Conservation (phyloP, 2,329 filamentous ascomycete genomes). For the Lachnum nothofagi region DNA sequence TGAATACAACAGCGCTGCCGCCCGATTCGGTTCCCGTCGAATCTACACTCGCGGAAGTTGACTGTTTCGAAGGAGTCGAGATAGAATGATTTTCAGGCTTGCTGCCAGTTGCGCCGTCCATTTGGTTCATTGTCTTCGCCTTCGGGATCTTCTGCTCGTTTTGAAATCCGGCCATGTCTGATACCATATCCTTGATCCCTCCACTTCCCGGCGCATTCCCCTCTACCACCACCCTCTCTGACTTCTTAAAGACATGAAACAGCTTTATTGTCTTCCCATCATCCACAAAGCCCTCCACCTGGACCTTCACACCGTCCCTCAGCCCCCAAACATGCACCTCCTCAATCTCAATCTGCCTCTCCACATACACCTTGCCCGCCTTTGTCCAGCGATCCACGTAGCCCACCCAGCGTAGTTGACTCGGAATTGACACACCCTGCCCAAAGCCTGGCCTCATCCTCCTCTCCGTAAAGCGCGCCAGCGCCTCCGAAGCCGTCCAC, state of each 20-base stretch:
- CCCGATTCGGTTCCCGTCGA: slow-evolving; percentile 44
- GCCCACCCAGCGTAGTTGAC: slow-evolving; percentile 77
- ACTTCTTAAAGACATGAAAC: slow-evolving; percentile 72
- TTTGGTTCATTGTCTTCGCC: slow-evolving; percentile 12
- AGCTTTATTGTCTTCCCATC: slow-evolving; percentile 80
- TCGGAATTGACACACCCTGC: slow-evolving; percentile 84
- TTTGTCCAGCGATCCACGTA: slow-evolving; percentile 86
- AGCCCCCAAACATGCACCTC: slow-evolving; percentile 90
- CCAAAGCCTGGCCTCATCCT: slow-evolving; percentile 89
- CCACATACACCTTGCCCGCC: slow-evolving; percentile 71
- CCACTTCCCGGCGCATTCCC: slow-evolving; percentile 46
- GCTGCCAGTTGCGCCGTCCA: slow-evolving; percentile 6
- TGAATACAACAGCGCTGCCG: slow-evolving; percentile 72
- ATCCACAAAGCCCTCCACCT: slow-evolving; percentile 80
- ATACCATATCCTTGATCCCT: slow-evolving; percentile 48
- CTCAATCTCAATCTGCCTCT: slow-evolving; percentile 75
- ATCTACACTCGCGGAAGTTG: slow-evolving; percentile 28
- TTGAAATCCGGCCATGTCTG: slow-evolving; percentile 44
- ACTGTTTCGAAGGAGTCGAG: neutral
- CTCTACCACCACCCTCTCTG: slow-evolving; percentile 67
- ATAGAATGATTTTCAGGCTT: too few relatives aligned
- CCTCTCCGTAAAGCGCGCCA: slow-evolving; percentile 68
- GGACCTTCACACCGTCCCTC: slow-evolving; percentile 79
- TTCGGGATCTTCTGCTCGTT: slow-evolving; percentile 22
- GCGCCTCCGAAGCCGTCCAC: slow-evolving; percentile 59